Conservation (phyloP, 2,329 filamentous ascomycete genomes). For the Ceratocystis papillata region DNA sequence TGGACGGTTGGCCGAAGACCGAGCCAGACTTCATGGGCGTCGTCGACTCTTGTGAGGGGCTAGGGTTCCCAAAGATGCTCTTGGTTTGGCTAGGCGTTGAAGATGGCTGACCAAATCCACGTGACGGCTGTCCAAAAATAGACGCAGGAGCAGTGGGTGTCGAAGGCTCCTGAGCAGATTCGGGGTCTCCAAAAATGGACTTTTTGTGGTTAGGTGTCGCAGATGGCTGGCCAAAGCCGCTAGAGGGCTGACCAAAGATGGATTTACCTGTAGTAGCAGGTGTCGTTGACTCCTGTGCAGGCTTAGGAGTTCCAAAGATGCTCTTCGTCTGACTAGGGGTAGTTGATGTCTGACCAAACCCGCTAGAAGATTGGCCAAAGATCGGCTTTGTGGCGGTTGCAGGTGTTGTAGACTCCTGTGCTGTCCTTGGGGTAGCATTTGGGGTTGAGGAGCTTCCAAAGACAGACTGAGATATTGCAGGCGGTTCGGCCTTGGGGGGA, state of each 20-base stretch:
- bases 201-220: conserved; percentile 11
- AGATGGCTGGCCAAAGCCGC: neutral
- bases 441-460: conserved; percentile 8
- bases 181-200: conserved; percentile 18
- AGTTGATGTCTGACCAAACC: conserved; percentile 14
- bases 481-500: neutral
- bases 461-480: neutral
- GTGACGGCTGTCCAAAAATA: conserved; percentile 4
- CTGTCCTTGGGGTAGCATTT: neutral
- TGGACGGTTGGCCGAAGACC: conserved; percentile 2
- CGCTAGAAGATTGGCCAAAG: conserved; percentile 13
- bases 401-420: neutral
- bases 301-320: conserved; percentile 1
- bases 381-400: conserved; percentile 9
- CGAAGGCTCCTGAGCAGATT: neutral
- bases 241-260: conserved; percentile 11
- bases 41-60: conserved; percentile 15
- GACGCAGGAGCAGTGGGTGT: neutral
- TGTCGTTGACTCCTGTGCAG: neutral
- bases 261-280: conserved; percentile 5
- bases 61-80: conserved; percentile 10
- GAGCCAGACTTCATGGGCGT: neutral
- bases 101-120: neutral
- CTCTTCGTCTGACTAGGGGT: conserved; percentile 2
- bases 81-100: conserved; percentile 16